phyloP scores from a whole-genome alignment of 305 asterid species.

The Euphrasia arctica region DNA sequence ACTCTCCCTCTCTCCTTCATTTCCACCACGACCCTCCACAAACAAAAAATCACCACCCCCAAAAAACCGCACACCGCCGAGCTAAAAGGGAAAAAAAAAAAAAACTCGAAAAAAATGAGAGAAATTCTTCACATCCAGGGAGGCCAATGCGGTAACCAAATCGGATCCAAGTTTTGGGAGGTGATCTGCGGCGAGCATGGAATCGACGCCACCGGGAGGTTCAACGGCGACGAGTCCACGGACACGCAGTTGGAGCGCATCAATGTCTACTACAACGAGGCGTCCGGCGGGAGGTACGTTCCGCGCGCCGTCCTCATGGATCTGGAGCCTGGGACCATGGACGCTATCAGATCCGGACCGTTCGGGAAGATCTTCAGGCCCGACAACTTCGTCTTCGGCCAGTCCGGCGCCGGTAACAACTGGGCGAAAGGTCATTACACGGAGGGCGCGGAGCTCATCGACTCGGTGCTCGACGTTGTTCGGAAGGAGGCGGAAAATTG shows the following conservation, averaged over 20 bases:
- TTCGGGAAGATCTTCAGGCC: constrained; percentile 49
- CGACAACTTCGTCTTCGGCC: constrained; percentile 47
- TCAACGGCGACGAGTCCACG: constrained; percentile 36
- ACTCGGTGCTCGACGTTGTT: constrained; percentile 53
- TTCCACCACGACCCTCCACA: constrained; percentile 15
- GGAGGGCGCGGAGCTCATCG: constrained; percentile 49
- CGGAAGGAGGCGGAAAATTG: constrained; percentile 51
- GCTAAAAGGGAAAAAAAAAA: neutral
- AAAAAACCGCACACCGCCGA: neutral
- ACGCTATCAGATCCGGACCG: constrained; percentile 46
- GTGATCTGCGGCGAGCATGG: constrained; percentile 50
- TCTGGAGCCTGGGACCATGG: constrained; percentile 63
- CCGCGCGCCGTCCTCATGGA: constrained; percentile 58
- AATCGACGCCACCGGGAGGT: constrained; percentile 42
- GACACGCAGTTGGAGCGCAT: constrained; percentile 41
- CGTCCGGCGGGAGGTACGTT: constrained; percentile 48
- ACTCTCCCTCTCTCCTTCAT: constrained; percentile 10
- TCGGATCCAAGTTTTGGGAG: constrained; percentile 51
- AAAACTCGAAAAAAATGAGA: constrained; percentile 33
- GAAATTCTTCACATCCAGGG: constrained; percentile 53
- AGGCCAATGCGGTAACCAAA: constrained; percentile 59
- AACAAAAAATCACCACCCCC: neutral
- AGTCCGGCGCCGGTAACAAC: constrained; percentile 49
- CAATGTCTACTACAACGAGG: constrained; percentile 54
- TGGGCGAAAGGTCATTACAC: constrained; percentile 59